Base-by-base conservation (phyloP, 2,329 filamentous ascomycete genomes). In the Neopestalotiopsis rosae region DNA sequence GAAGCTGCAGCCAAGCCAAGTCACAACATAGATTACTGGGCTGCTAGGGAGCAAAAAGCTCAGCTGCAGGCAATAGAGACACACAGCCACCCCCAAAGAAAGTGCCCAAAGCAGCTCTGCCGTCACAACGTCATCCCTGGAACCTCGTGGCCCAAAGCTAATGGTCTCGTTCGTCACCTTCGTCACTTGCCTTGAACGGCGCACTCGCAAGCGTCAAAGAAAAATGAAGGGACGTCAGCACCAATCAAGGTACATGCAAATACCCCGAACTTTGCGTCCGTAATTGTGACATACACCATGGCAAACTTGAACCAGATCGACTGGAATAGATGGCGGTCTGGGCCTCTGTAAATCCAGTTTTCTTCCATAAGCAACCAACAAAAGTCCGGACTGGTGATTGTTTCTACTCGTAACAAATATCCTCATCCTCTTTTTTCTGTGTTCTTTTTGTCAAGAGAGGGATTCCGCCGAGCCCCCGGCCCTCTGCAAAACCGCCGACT, bases 61-160 rank as follows among this genome's bases (percentile, higher is more conserved):
- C 24, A 30, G 57, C 24, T 30, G 24, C 57, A 59, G 57, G 20
- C 49, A 59, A 28, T 14, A 52, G 45, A 52, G 17, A 20, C 17
- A n/a, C 45, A 52, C 45, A 52, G 45, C n/a, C 45, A 52, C 45
- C 45, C 45, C 45, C 45, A 52, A 20, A 10, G 20, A 52, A 20
- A 38, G 34, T 7, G 10, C 34, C 34, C 34, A 10, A 28, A 38
- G 34, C 34, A 38, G 34, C 34, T 38, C 5, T 52, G 45, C 45
- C 45, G 45, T 52, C 45, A 52, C 63, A 66, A 66, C 63, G 63
- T 66, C 63, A 66, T 66, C 63, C 30, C 49, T 56, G 62, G 20
- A 7, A 45, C 63, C 63, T 34, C 49, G 63, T 66, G 63, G 62
- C 63, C 63, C 49, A 13, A 45, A 58, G 20, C 63, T 28, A 28